Evolutionary conservation across 176 grass and related monocot species (phyloP).

Genomic region (Oryza nivara): DNA sequence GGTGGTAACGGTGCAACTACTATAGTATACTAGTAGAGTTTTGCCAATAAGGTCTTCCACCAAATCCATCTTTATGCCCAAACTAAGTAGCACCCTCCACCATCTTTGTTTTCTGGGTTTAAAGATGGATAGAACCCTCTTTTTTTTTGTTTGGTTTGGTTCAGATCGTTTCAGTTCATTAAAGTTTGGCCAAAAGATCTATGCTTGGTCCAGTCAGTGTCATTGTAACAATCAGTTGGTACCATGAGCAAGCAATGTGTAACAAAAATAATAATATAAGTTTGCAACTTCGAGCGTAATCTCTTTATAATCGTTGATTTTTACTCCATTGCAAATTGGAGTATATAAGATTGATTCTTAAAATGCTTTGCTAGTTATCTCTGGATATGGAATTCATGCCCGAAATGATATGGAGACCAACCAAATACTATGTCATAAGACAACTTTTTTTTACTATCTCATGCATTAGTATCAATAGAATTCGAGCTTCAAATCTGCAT

Average conservation of each 20-base stretch:
- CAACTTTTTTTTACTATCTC: not conserved
- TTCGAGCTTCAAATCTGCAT: not conserved
- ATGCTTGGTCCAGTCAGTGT: not conserved
- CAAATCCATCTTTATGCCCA: not conserved
- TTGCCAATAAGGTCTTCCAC: not conserved
- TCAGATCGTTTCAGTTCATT: not conserved
- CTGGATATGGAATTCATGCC: not conserved
- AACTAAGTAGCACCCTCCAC: not conserved
- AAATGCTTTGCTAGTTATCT: not conserved
- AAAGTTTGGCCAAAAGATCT: not conserved
- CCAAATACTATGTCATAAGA: not conserved
- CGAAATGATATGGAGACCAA: not conserved
- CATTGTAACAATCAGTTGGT: not conserved
- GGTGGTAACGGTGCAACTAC: no score
- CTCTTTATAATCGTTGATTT: not conserved
- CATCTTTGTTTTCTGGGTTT: not conserved
- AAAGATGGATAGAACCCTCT: not conserved
- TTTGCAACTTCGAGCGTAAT: not conserved
- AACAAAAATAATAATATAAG: not conserved
- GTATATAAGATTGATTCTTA: not conserved
- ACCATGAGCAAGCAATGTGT: not conserved
- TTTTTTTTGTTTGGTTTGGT: not conserved
- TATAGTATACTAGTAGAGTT: not conserved
- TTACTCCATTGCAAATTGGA: not conserved
- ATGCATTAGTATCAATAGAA: not conserved